phyloP scores from a whole-genome alignment of 164 flowering plant species.

The Stephania cephalantha region DNA sequence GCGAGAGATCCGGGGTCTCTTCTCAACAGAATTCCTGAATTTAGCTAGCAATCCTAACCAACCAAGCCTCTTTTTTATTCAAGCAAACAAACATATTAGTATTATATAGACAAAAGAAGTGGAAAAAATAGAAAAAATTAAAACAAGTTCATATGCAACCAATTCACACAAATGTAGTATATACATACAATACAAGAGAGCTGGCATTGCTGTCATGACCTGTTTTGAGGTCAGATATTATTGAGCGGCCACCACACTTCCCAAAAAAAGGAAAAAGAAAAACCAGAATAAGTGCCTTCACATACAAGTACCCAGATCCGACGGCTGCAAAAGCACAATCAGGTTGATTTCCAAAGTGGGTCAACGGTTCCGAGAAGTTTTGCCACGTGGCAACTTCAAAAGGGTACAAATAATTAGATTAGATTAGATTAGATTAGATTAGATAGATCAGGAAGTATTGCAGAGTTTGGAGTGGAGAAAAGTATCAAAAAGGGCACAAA shows the following conservation, averaged over 20 bases:
- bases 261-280: neutral
- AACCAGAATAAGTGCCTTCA: neutral
- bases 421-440: no score
- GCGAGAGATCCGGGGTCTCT: constrained; percentile 19
- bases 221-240: neutral
- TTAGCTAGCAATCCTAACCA: constrained; percentile 21
- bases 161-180: no score
- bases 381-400: neutral
- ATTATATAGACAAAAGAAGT: neutral
- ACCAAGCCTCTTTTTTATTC: constrained; percentile 1
- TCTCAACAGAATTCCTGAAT: constrained; percentile 19
- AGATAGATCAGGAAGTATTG: neutral
- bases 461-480: neutral
- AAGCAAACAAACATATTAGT: neutral
- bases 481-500: neutral
- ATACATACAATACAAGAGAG: neutral
- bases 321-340: neutral
- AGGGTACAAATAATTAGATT: neutral
- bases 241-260: neutral
- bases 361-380: neutral
- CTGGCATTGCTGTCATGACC: neutral
- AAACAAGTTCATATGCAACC: neutral
- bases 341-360: neutral
- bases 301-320: neutral
- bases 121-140: neutral